These are phyloP conservation scores for Serendipita sp. DNA, from an alignment of 768 basidiomycete species.

Conservation along the genomic window DNA sequence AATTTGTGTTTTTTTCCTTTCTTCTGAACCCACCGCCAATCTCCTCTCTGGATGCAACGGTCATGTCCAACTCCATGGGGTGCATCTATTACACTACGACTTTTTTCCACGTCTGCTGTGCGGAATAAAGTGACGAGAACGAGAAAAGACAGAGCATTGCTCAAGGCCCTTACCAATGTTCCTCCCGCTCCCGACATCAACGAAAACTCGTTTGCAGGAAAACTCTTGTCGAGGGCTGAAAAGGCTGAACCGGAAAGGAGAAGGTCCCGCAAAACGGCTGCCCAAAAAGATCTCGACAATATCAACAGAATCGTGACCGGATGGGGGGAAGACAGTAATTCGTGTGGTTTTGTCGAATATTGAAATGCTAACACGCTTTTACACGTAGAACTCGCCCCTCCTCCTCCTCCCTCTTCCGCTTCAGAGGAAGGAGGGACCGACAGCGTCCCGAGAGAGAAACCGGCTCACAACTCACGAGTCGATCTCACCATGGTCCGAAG, in stretches of 20 bases:
- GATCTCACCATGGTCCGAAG: neutral
- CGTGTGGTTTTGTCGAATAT: neutral
- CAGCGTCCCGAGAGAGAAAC: neutral
- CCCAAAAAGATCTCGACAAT: neutral
- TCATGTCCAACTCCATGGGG: neutral
- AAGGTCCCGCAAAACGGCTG: neutral
- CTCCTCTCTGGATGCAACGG: neutral
- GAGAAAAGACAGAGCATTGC: neutral
- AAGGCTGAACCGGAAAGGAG: no score
- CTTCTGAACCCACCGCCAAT: neutral
- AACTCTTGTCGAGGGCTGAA: neutral
- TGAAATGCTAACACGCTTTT: neutral
- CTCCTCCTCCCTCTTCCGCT: neutral
- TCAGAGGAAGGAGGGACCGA: neutral
- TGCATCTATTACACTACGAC: neutral
- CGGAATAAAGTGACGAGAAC: neutral
- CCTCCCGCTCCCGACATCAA: neutral
- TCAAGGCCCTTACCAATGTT: neutral
- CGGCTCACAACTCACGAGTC: neutral
- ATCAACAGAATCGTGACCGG: constrained; percentile 1
- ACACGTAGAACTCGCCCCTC: neutral
- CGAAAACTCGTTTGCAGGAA: neutral
- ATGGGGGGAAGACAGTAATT: neutral
- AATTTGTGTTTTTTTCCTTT: neutral
- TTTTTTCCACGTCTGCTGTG: neutral